Conservation (phyloP, 75 land plant genomes). For the Picea glauca region DNA sequence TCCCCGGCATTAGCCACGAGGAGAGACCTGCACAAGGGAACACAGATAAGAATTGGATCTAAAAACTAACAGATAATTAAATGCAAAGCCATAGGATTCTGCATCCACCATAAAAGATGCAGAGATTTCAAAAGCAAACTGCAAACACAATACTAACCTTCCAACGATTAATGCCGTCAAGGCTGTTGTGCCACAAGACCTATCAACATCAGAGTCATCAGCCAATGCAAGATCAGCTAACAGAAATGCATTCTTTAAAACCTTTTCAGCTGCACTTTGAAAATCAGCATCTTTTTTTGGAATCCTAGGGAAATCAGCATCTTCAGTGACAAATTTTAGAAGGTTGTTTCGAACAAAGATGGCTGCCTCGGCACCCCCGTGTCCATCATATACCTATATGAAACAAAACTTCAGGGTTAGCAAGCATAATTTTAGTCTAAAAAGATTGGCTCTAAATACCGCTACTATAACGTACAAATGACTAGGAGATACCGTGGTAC, state of each 20-base stretch:
- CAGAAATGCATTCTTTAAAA: constrained; percentile 46
- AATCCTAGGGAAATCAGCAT: constrained; percentile 32
- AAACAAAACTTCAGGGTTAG: background rate
- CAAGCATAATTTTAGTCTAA: background rate
- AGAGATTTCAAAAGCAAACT: background rate
- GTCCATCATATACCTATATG: constrained; percentile 72
- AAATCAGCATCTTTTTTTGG: constrained; percentile 28
- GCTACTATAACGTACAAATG: background rate
- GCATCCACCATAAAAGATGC: background rate
- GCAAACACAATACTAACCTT: constrained; percentile 33
- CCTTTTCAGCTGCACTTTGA: constrained; percentile 35
- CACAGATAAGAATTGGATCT: background rate
- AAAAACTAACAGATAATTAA: background rate
- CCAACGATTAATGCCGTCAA: constrained; percentile 64
- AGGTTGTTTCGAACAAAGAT: constrained; percentile 49
- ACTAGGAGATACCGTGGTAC: background rate
- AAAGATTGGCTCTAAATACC: background rate
- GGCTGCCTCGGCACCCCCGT: constrained; percentile 71
- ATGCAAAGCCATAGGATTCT: background rate
- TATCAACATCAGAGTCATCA: constrained; percentile 37
- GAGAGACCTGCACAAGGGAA: constrained; percentile 43
- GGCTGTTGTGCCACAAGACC: constrained; percentile 65
- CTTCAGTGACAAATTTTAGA: constrained; percentile 46
- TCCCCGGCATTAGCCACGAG: constrained; percentile 96
- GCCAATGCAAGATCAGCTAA: constrained; percentile 62